Evolutionary conservation across 139 green algal species (phyloP).

Genomic region (Pseudopediastrum boryanum): DNA sequence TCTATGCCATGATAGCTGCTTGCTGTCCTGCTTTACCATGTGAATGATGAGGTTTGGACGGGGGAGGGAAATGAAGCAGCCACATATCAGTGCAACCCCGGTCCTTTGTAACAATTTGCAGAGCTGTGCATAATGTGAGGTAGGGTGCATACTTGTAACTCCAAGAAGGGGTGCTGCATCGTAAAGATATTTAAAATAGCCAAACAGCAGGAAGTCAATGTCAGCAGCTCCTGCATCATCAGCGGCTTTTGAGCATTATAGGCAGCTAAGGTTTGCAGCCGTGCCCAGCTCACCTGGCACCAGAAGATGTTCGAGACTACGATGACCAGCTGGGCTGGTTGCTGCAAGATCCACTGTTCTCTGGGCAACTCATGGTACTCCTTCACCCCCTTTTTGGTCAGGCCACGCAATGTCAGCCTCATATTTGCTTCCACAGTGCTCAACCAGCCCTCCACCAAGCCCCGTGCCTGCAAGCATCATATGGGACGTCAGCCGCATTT

Average conservation of each 20-base stretch:
- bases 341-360: slow-evolving; percentile 73
- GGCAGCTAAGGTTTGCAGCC: slow-evolving; percentile 6
- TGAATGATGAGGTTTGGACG: no score
- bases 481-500: slow-evolving; percentile 2
- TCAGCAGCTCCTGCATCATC: background rate
- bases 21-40: no score
- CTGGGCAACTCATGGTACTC: slow-evolving; percentile 63
- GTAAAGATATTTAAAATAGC: no score
- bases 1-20: no score
- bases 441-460: slow-evolving; percentile 88
- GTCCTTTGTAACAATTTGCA: no score
- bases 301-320: slow-evolving; percentile 77
- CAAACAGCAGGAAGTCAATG: background rate
- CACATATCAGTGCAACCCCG: no score
- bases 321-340: slow-evolving; percentile 88
- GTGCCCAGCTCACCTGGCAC: slow-evolving; percentile 55
- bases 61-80: no score
- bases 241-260: slow-evolving; percentile 19
- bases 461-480: slow-evolving; percentile 69
- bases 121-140: no score
- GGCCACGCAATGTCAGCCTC: slow-evolving; percentile 56
- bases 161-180: no score
- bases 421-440: slow-evolving; percentile 76
- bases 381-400: slow-evolving; percentile 61
- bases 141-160: no score